phyloP scores from a whole-genome alignment of 768 basidiomycete genomes.

The Asterophora lycoperdoides region DNA sequence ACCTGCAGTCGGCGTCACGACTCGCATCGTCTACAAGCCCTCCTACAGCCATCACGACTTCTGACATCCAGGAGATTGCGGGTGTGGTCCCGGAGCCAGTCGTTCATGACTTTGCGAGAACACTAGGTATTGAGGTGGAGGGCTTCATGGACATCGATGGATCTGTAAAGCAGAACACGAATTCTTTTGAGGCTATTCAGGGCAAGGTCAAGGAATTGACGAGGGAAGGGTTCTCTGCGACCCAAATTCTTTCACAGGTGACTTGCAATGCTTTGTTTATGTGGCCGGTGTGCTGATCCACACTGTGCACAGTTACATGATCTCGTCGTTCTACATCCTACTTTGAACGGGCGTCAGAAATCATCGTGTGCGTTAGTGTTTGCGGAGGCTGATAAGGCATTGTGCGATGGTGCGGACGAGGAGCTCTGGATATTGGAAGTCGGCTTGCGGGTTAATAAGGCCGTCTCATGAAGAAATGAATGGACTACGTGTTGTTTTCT shows the following conservation, averaged over 20 bases:
- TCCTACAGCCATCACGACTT: slow-evolving; percentile 67
- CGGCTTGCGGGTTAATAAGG: slow-evolving; percentile 73
- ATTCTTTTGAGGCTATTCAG: slow-evolving; percentile 59
- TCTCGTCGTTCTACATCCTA: slow-evolving; percentile 77
- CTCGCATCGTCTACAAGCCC: slow-evolving; percentile 72
- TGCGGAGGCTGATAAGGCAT: slow-evolving; percentile 93
- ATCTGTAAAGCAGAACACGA: slow-evolving; percentile 21
- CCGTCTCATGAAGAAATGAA: slow-evolving; percentile 31
- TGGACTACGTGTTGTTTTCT: too few relatives aligned
- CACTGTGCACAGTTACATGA: slow-evolving; percentile 73
- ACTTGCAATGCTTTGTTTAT: slow-evolving; percentile 10
- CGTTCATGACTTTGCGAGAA: slow-evolving; percentile 62
- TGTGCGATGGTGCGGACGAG: slow-evolving; percentile 96
- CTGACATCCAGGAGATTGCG: slow-evolving; percentile 93
- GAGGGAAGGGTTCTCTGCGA: slow-evolving; percentile 88
- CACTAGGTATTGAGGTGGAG: slow-evolving; percentile 67
- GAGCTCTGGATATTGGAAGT: slow-evolving; percentile 93
- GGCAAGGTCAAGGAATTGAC: slow-evolving; percentile 71
- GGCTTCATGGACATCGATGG: slow-evolving; percentile 48
- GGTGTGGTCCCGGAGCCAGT: slow-evolving; percentile 84
- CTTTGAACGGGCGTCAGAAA: slow-evolving; percentile 77
- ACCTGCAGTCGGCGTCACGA: slow-evolving; percentile 92
- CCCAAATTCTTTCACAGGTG: slow-evolving; percentile 87
- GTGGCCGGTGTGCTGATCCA: slow-evolving; percentile 1
- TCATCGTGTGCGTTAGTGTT: slow-evolving; percentile 75